Conservation (phyloP, 805 yeast genomes). For the Candida ovalis region DNA sequence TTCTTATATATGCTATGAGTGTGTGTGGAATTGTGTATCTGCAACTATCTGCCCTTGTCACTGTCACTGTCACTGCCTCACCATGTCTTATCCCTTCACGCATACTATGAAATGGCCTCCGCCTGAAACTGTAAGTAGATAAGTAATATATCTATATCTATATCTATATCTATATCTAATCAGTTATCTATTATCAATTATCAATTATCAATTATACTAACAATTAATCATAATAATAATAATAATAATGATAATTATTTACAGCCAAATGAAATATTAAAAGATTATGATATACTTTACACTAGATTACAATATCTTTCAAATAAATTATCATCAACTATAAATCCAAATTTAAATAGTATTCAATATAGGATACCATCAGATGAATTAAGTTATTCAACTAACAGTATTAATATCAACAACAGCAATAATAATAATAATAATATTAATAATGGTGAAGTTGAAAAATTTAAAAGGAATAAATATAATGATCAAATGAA, state of each 20-base stretch:
- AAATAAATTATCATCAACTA: not conserved
- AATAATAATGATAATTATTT: too few species aligned
- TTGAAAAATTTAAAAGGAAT: not conserved
- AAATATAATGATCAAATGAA: constrained; percentile 1
- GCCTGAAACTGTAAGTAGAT: not conserved
- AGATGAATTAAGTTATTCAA: too few species aligned
- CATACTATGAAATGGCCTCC: not conserved
- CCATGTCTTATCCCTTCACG: not conserved
- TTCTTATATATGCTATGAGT: not conserved
- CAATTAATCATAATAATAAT: too few species aligned
- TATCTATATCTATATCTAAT: too few species aligned
- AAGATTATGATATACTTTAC: not conserved
- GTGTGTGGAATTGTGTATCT: not conserved
- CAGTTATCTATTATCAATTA: too few species aligned
- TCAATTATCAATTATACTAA: not conserved
- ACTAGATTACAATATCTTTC: not conserved
- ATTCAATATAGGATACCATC: too few species aligned
- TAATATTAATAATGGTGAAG: too few species aligned
- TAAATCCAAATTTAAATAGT: too few species aligned
- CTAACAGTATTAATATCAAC: not conserved
- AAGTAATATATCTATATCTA: too few species aligned
- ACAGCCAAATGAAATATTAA: not conserved
- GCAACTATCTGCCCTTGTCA: not conserved
- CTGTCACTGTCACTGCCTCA: not conserved
- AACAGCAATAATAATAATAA: not conserved